These are phyloP conservation scores for Tagetes erecta DNA, from an alignment of 129 eudicot genomes.

Conservation along the genomic window DNA sequence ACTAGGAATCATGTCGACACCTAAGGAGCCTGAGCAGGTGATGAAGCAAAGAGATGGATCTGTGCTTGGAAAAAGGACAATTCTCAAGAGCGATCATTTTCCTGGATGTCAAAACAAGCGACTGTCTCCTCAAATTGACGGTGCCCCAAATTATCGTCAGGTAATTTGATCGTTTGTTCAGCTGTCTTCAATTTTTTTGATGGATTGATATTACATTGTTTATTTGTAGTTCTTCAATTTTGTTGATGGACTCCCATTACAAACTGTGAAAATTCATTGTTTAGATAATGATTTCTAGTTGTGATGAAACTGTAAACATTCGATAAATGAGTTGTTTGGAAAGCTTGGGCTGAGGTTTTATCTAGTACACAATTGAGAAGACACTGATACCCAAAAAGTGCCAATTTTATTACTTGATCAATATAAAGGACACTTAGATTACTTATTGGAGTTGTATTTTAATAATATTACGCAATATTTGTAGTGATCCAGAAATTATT, in stretches of 20 bases:
- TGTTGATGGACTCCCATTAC: not conserved
- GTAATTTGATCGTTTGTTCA: constrained; percentile 31
- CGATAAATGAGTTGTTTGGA: constrained; percentile 7
- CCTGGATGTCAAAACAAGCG: constrained; percentile 98
- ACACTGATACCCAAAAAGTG: not conserved
- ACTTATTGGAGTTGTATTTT: constrained; percentile 3
- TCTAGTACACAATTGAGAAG: not conserved
- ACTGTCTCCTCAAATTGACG: constrained; percentile 80
- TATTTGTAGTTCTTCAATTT: not conserved
- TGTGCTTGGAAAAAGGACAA: constrained; percentile 90
- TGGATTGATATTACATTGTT: not conserved
- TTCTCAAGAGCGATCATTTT: constrained; percentile 96
- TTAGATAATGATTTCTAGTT: too few species aligned
- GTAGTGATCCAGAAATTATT: constrained; percentile 4
- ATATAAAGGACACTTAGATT: not conserved
- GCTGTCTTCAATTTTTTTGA: not conserved
- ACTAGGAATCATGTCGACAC: constrained; percentile 49
- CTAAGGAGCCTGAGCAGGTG: constrained; percentile 85
- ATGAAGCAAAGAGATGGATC: constrained; percentile 93
- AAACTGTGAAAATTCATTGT: not conserved
- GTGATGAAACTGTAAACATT: not conserved
- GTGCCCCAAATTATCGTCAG: constrained; percentile 98
- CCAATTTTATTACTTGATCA: not conserved
- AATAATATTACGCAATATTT: not conserved
- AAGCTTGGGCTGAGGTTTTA: not conserved